Evolutionary conservation across 2,329 filamentous ascomycete genomes (phyloP).

Genomic region (Pseudogymnoascus sp.): DNA sequence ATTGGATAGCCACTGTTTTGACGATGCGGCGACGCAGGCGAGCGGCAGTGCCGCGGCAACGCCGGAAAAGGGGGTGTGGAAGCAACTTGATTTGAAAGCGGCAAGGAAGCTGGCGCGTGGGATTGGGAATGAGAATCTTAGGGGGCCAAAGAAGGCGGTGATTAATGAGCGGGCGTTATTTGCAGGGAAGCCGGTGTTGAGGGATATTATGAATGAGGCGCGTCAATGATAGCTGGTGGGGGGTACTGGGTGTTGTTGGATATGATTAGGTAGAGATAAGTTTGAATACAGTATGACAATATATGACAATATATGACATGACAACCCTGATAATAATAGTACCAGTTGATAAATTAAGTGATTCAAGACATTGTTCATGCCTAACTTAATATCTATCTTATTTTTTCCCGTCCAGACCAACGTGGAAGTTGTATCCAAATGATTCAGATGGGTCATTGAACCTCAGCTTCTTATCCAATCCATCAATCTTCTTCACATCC

Average conservation of each 20-base stretch:
- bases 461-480: slow-evolving; percentile 50
- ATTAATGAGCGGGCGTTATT: slow-evolving; percentile 54
- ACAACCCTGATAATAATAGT: not conserved
- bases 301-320: not conserved
- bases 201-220: slow-evolving; percentile 70
- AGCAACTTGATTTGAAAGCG: slow-evolving; percentile 15
- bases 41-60: slow-evolving; percentile 20
- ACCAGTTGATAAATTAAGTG: not conserved
- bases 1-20: slow-evolving; percentile 59
- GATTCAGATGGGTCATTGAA: slow-evolving; percentile 50
- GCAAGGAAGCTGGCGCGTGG: slow-evolving; percentile 14
- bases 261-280: not conserved
- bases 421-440: slow-evolving; percentile 51
- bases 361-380: not conserved
- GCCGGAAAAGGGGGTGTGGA: slow-evolving; percentile 13
- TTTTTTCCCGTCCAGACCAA: slow-evolving; percentile 48
- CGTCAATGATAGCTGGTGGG: not conserved
- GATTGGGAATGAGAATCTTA: slow-evolving; percentile 3
- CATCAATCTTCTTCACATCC: slow-evolving; percentile 44
- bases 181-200: slow-evolving; percentile 58
- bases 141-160: slow-evolving; percentile 43
- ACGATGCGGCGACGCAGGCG: slow-evolving; percentile 40
- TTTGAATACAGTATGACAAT: slow-evolving; percentile 6
- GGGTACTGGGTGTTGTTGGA: not conserved
- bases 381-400: too few relatives aligned